Evolutionary conservation across 2,329 filamentous ascomycete genomes (phyloP), one percentile per base, ranked within the genome.

Genomic region (Colletotrichum agaves): DNA sequence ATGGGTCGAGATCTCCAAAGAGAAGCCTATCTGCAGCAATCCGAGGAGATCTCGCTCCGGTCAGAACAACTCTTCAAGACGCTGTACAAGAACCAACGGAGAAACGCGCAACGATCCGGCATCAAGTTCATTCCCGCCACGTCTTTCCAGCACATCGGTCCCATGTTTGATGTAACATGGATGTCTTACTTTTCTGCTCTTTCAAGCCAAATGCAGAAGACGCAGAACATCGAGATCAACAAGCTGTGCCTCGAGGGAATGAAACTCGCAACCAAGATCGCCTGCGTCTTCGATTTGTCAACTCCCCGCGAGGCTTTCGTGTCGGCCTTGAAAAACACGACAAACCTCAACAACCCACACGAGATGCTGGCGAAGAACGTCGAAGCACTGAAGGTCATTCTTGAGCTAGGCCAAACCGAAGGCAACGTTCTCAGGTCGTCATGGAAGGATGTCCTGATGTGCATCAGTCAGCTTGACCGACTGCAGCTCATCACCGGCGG

Each of bases 161-260:
- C 96, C 0, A 99, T 99, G 96, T 98, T 99, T 75, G 94, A 97
- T 74, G 94, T 97, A 23, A 97, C 94, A 0, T 99, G 96, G 96
- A 99, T 98, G 95, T 97, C 95, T 10, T 97, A 98, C 78, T 91
- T 99, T 75, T 98, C 95, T 5, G 94, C 94, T 0, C 86, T 99
- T 27, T 98, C 95, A 1, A 94, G 93, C 57, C 93, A 97, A 72
- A 94, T 96, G 77, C 96, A 98, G 73, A 94, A 97, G 75, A 92
- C 93, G 0, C 93, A 97, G 72, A 98, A 98, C 74, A 84, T 97
- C 4, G 94, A 98, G 72, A 93, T 96, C 15, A 94, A 98, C 78
- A 93, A 91, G 75, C 81, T 97, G 6, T 99, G 96, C 74, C 91
- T 99, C 74, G 95, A 99, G 75, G 96, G 96, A 3, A 93, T 98